phyloP scores from a whole-genome alignment of 176 grass and related monocot genomes.

The Cocos nucifera region DNA sequence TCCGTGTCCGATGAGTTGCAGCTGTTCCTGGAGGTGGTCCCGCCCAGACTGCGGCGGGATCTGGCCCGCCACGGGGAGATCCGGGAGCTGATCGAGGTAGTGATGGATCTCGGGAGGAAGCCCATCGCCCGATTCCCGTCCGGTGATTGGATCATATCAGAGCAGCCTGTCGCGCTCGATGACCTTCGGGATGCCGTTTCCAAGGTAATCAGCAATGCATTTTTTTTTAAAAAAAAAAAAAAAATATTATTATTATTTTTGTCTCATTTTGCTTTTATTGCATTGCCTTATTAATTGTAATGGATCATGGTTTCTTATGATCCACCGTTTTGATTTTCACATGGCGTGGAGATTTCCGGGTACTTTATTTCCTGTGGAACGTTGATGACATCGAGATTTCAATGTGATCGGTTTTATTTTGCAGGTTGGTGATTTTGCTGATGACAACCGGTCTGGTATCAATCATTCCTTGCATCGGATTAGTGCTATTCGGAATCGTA shows the following conservation, averaged over 20 bases:
- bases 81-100: constrained; percentile 80
- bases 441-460: constrained; percentile 96
- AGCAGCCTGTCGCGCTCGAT: constrained; percentile 47
- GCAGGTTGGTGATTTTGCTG: constrained; percentile 84
- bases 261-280: too few relatives aligned
- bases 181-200: constrained; percentile 80
- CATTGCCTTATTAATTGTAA: too few relatives aligned
- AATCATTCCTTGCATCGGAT: constrained; percentile 84
- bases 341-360: too few relatives aligned
- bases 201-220: constrained; percentile 36
- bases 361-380: too few relatives aligned
- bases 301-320: too few relatives aligned
- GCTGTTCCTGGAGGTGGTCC: constrained; percentile 76
- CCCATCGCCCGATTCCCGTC: constrained; percentile 82
- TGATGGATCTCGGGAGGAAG: constrained; percentile 82
- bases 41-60: constrained; percentile 62
- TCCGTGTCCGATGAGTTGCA: constrained; percentile 42
- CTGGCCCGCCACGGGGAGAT: constrained; percentile 54
- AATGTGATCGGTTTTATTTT: neutral
- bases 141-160: constrained; percentile 81
- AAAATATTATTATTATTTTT: too few relatives aligned
- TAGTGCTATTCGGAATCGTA: constrained; percentile 87
- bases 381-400: too few relatives aligned
- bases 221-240: neutral
- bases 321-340: too few relatives aligned